Conservation (phyloP, 371 early-diverging fungal species). For the Circinella umbellata region DNA sequence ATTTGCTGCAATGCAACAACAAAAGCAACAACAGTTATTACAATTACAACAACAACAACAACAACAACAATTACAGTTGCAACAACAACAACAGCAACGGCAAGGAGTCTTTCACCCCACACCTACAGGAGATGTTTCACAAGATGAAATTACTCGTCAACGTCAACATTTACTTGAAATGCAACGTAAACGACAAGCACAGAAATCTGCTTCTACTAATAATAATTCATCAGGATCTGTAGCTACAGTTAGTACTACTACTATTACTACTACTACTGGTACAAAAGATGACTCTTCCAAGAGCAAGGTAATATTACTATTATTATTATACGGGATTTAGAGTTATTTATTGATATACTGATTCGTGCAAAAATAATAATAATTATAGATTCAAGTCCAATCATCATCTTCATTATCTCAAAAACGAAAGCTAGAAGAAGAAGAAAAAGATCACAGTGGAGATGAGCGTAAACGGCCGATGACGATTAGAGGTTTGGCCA, state of each 20-base stretch:
- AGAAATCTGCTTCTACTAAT: not conserved
- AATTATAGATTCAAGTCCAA: not conserved
- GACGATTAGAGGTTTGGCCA: slow-evolving; percentile 1
- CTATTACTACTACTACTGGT: not conserved
- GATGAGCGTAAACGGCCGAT: not conserved
- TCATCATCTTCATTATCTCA: not conserved
- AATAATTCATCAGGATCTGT: too few species aligned
- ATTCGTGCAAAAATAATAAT: not conserved
- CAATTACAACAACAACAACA: not conserved
- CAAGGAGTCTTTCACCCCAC: not conserved
- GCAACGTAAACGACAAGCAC: not conserved
- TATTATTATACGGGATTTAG: not conserved
- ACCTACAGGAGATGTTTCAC: slow-evolving; percentile 33
- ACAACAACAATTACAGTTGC: not conserved
- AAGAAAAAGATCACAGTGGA: not conserved
- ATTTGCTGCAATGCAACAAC: slow-evolving; percentile 10
- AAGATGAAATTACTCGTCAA: slow-evolving; percentile 31
- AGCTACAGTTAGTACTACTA: not conserved
- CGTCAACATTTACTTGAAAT: slow-evolving; percentile 1
- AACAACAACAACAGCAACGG: slow-evolving; percentile 2
- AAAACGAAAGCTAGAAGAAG: not conserved
- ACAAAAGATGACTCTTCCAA: not conserved
- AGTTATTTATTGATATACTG: not conserved
- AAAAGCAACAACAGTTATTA: not conserved
- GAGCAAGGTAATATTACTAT: not conserved